Evolutionary conservation across 2,329 filamentous ascomycete species (phyloP).

Genomic region (Teratosphaeria gauchensis): DNA sequence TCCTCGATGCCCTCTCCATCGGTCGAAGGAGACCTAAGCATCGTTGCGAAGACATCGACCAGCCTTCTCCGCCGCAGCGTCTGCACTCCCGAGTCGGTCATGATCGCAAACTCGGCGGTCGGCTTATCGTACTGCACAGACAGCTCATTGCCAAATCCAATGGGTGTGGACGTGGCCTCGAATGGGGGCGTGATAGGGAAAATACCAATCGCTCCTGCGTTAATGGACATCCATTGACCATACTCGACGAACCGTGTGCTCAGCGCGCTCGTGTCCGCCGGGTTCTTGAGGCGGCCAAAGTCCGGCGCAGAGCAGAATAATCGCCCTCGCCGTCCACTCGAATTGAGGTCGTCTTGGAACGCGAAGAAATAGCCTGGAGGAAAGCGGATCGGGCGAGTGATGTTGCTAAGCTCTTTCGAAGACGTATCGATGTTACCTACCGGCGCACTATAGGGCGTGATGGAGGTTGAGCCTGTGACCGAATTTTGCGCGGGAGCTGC

Average conservation of each 20-base stretch:
- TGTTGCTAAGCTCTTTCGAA: conserved; percentile 27
- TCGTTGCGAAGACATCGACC: conserved; percentile 82
- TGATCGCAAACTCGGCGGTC: conserved; percentile 73
- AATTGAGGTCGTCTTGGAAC: conserved; percentile 49
- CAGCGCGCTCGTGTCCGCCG: conserved; percentile 37
- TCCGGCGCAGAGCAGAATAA: conserved; percentile 85
- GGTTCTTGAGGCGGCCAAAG: conserved; percentile 61
- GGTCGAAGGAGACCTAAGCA: conserved; percentile 53
- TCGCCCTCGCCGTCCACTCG: conserved; percentile 37
- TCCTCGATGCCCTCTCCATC: conserved; percentile 73
- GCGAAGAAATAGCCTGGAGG: conserved; percentile 87
- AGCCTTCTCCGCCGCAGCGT: conserved; percentile 73
- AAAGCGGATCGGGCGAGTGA: conserved; percentile 43
- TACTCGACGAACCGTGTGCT: conserved; percentile 64
- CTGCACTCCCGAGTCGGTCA: conserved; percentile 86
- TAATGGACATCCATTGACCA: conserved; percentile 68
- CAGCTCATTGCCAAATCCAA: conserved; percentile 88
- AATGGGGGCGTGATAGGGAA: conserved; percentile 67
- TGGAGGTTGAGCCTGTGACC: conserved; percentile 1
- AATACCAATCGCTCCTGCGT: conserved; percentile 57
- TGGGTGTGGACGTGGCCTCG: conserved; percentile 54
- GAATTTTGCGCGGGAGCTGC: neutral
- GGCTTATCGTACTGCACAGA: conserved; percentile 88
- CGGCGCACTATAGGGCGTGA: conserved; percentile 12
- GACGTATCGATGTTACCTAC: conserved; percentile 22